Conservation (phyloP, 768 basidiomycete species). For the Flagelloscypha sp. region DNA sequence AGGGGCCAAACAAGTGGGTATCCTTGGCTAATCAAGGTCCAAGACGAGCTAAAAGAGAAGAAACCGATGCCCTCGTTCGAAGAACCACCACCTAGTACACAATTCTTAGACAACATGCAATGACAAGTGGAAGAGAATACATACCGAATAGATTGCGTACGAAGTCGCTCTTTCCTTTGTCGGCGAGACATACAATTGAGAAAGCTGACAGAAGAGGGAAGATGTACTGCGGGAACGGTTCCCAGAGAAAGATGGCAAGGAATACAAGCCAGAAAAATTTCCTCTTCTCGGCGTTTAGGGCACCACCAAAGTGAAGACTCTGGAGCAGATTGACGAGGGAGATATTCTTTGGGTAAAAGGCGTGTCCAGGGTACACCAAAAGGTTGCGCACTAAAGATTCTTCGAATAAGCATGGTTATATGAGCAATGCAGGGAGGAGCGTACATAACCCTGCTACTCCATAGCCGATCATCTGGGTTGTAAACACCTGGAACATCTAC, state of each 20-base stretch:
- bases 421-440: conserved; percentile 9
- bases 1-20: conserved; percentile 48
- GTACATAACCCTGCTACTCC: conserved; percentile 27
- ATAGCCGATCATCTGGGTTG: conserved; percentile 35
- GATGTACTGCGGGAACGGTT: conserved; percentile 21
- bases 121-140: no score
- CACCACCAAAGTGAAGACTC: conserved; percentile 42
- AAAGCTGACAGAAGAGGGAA: conserved; percentile 33
- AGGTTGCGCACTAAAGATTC: conserved; percentile 31
- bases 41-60: conserved; percentile 37
- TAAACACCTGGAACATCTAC: conserved; percentile 51
- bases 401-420: background rate
- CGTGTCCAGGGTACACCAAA: conserved; percentile 46
- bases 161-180: conserved; percentile 36
- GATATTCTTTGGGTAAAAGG: conserved; percentile 45
- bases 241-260: conserved; percentile 40
- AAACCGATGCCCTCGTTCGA: conserved; percentile 45
- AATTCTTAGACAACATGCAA: conserved; percentile 8
- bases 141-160: conserved; percentile 34
- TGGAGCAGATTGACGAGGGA: conserved; percentile 45
- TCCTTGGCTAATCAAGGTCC: conserved; percentile 49
- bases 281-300: conserved; percentile 41
- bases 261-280: conserved; percentile 51
- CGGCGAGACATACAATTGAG: conserved; percentile 39
- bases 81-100: conserved; percentile 35